Conservation (phyloP, 306 rosid species). For the Castanea mollissima region DNA sequence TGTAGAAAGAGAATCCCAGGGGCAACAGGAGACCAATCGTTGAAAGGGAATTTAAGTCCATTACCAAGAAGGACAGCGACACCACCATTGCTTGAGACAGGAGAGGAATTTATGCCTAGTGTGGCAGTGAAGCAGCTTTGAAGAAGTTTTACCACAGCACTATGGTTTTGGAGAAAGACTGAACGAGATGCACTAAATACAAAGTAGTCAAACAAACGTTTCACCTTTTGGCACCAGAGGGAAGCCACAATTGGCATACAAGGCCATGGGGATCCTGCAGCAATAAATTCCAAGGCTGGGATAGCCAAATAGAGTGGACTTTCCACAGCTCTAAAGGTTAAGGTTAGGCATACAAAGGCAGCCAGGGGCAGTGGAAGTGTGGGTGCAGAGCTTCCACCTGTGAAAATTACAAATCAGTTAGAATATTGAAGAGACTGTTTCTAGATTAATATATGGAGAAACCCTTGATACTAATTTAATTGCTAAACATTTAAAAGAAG, state of each 20-base stretch:
- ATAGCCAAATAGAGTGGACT: slow-evolving; percentile 90
- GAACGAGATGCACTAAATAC: slow-evolving; percentile 89
- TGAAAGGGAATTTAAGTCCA: slow-evolving; percentile 73
- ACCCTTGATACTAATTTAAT: not conserved
- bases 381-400: slow-evolving; percentile 87
- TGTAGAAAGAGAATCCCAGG: slow-evolving; percentile 94
- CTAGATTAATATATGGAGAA: not conserved
- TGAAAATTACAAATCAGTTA: slow-evolving; percentile 20
- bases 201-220: slow-evolving; percentile 90
- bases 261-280: slow-evolving; percentile 99
- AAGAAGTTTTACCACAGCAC: slow-evolving; percentile 78
- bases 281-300: slow-evolving; percentile 85
- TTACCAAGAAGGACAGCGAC: slow-evolving; percentile 93
- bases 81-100: slow-evolving; percentile 69
- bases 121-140: slow-evolving; percentile 92
- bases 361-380: slow-evolving; percentile 97
- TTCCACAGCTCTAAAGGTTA: slow-evolving; percentile 88
- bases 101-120: slow-evolving; percentile 66
- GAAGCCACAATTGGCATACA: slow-evolving; percentile 98
- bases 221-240: slow-evolving; percentile 97
- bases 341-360: slow-evolving; percentile 93
- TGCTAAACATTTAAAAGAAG: not conserved
- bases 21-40: slow-evolving; percentile 82
- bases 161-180: slow-evolving; percentile 81
- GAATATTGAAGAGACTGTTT: slow-evolving; percentile 4